These are phyloP conservation scores for Euphorbia tirucalli DNA, from an alignment of 345 rosid genomes.

Conservation along the genomic window DNA sequence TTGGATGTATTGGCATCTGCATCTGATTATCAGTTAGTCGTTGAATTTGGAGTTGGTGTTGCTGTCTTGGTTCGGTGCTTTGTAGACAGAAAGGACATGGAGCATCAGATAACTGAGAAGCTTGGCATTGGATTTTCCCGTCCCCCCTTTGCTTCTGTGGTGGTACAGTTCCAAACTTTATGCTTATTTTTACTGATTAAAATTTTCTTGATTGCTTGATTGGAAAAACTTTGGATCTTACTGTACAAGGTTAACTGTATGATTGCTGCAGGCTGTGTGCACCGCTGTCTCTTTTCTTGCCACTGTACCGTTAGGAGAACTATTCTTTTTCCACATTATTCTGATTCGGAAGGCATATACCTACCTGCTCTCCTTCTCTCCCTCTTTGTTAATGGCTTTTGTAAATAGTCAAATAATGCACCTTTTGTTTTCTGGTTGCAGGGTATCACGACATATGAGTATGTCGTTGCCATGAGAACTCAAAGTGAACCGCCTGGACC, in stretches of 20 bases:
- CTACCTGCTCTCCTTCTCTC: background rate
- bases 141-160: slow-evolving; percentile 69
- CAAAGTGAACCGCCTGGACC: slow-evolving; percentile 77
- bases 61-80: slow-evolving; percentile 85
- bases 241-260: slow-evolving; percentile 1
- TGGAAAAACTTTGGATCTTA: background rate
- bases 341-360: slow-evolving; percentile 69
- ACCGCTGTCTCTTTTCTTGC: slow-evolving; percentile 80
- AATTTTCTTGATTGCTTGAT: background rate
- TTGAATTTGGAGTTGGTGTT: slow-evolving; percentile 86
- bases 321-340: slow-evolving; percentile 86
- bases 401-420: slow-evolving; percentile 9
- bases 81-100: slow-evolving; percentile 65
- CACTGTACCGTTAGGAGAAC: slow-evolving; percentile 77
- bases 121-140: slow-evolving; percentile 88
- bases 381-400: background rate
- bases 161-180: slow-evolving; percentile 46
- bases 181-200: background rate
- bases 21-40: slow-evolving; percentile 58
- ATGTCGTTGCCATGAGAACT: slow-evolving; percentile 88
- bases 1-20: slow-evolving; percentile 7
- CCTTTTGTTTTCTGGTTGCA: slow-evolving; percentile 27
- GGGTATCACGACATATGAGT: slow-evolving; percentile 96
- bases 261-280: slow-evolving; percentile 61
- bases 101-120: slow-evolving; percentile 63